Conservation (phyloP, 2,329 filamentous ascomycete genomes). For the Thielaviopsis punctulata region DNA sequence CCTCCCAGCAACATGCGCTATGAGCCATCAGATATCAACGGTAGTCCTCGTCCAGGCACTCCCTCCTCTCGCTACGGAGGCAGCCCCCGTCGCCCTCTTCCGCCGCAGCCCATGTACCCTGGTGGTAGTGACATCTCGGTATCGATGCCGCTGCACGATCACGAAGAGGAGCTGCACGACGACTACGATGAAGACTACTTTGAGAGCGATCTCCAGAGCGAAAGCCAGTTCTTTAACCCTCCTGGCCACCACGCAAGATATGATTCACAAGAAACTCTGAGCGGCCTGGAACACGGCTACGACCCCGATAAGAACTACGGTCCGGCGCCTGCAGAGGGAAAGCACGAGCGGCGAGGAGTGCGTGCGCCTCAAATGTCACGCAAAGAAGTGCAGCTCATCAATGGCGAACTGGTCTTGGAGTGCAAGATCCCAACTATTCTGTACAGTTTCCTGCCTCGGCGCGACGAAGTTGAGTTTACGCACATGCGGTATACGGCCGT, state of each 20-base stretch:
- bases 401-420: constrained; percentile 91
- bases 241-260: constrained; percentile 30
- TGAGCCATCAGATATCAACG: constrained; percentile 78
- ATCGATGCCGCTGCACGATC: constrained; percentile 42
- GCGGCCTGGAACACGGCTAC: constrained; percentile 24
- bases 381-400: constrained; percentile 91
- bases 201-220: constrained; percentile 31
- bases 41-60: constrained; percentile 76
- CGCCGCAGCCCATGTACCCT: constrained; percentile 60
- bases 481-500: constrained; percentile 98
- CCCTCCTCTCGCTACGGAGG: constrained; percentile 79
- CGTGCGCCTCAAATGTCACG: constrained; percentile 74
- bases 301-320: constrained; percentile 16
- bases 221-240: constrained; percentile 6
- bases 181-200: constrained; percentile 54
- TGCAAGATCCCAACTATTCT: constrained; percentile 98
- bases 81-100: constrained; percentile 71
- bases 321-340: constrained; percentile 41
- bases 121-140: constrained; percentile 40
- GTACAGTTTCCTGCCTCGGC: constrained; percentile 85
- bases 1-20: constrained; percentile 59
- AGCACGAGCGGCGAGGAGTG: constrained; percentile 75
- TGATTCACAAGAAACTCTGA: constrained; percentile 38
- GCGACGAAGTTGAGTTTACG: constrained; percentile 90
- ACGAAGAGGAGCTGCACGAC: constrained; percentile 14